Percentiles rank a stretch among this genome's conserved stretches.
These are phyloP conservation scores for Pulicaria dysenterica DNA, from an alignment of 129 eudicot species.

Conservation along the genomic window DNA sequence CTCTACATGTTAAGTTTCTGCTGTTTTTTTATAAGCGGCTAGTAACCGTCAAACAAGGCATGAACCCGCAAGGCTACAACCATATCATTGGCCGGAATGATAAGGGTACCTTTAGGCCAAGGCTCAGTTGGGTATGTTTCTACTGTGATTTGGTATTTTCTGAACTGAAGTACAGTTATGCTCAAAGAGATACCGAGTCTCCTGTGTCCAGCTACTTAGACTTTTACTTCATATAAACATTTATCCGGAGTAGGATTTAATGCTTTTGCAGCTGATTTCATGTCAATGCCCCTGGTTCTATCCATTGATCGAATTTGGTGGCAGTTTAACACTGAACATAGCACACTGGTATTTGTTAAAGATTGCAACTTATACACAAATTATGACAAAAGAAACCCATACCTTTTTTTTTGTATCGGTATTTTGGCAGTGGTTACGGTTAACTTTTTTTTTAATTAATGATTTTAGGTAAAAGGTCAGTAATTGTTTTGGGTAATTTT, in stretches of 20 bases:
- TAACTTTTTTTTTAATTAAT: not conserved
- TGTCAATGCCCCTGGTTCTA: not conserved
- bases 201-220: not conserved
- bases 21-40: not conserved
- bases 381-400: not conserved
- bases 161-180: not conserved
- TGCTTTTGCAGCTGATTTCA: not conserved
- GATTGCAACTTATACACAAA: too few species aligned
- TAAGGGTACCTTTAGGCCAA: not conserved
- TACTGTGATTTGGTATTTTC: not conserved
- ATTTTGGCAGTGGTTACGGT: not conserved
- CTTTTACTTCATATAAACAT: not conserved
- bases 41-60: not conserved
- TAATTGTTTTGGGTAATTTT: conserved; percentile 5
- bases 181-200: not conserved
- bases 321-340: too few species aligned
- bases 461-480: conserved; percentile 8
- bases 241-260: not conserved
- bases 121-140: not conserved
- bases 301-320: too few species aligned
- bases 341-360: too few species aligned
- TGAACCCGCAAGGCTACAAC: not conserved
- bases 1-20: conserved; percentile 20
- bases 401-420: not conserved
- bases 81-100: not conserved